Evolutionary conservation across 768 basidiomycete species (phyloP).

Genomic region (Trametes villosa): DNA sequence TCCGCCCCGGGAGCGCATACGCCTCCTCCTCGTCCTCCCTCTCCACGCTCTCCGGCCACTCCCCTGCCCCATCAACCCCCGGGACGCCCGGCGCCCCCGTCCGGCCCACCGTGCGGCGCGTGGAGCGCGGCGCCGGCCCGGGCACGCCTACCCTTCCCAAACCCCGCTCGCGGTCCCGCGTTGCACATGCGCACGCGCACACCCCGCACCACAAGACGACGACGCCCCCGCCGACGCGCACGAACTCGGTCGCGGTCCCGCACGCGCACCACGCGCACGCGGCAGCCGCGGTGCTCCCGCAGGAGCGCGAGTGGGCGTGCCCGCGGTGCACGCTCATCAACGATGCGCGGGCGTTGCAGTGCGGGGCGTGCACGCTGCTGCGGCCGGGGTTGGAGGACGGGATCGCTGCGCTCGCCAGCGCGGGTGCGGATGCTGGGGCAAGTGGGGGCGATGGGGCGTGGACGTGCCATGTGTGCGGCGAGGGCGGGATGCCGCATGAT

Average conservation of each 20-base stretch:
- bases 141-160: constrained; percentile 17
- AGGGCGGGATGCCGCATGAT: constrained; percentile 60
- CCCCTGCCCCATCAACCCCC: constrained; percentile 2
- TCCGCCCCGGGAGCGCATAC: constrained; percentile 7
- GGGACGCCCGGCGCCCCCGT: not conserved
- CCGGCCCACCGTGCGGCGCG: constrained; percentile 19
- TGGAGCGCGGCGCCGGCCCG: constrained; percentile 14
- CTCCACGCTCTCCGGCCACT: not conserved
- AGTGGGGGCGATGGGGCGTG: constrained; percentile 45
- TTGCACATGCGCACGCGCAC: not conserved
- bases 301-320: constrained; percentile 38
- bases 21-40: constrained; percentile 9
- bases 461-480: constrained; percentile 68
- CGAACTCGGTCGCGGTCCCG: constrained; percentile 9
- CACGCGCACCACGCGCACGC: not conserved
- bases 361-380: constrained; percentile 58
- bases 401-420: not conserved
- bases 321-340: constrained; percentile 72
- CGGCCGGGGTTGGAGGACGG: constrained; percentile 28
- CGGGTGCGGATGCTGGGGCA: not conserved
- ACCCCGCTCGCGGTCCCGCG: constrained; percentile 14
- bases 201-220: constrained; percentile 1
- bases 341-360: constrained; percentile 48
- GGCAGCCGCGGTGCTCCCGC: not conserved
- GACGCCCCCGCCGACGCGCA: constrained; percentile 23